Conservation (phyloP, 2,329 filamentous ascomycete genomes). For the Aspergillus sergii region DNA sequence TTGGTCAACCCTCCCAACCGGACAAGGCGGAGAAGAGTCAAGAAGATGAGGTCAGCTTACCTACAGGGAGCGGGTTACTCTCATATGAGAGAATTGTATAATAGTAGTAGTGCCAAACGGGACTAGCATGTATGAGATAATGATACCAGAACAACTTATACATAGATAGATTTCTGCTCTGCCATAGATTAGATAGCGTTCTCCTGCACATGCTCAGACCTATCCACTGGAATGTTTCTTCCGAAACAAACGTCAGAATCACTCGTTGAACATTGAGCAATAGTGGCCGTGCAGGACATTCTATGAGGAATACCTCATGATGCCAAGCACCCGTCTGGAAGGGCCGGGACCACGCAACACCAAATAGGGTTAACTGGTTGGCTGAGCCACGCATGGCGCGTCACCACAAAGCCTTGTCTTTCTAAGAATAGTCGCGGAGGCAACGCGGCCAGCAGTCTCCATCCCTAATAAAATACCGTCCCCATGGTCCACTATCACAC, state of each 20-base stretch:
- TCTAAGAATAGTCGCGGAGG: constrained; percentile 21
- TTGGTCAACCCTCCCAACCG: constrained; percentile 28
- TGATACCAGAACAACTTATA: neutral
- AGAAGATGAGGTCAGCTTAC: neutral
- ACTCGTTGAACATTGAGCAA: no score
- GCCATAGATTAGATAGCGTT: neutral
- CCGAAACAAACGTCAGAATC: neutral
- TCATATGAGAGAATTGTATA: neutral
- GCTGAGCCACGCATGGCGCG: constrained; percentile 6
- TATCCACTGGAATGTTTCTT: neutral
- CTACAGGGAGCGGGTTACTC: neutral
- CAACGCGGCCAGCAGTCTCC: constrained; percentile 16
- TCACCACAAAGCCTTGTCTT: constrained; percentile 1
- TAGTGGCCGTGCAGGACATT: neutral
- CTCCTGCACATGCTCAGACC: neutral
- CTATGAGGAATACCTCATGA: neutral
- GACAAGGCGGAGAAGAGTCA: neutral
- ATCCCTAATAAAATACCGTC: neutral
- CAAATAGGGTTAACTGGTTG: neutral
- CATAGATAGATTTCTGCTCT: neutral
- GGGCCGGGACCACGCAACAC: neutral
- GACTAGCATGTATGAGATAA: neutral
- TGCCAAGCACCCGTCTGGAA: constrained; percentile 6
- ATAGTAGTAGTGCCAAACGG: neutral
- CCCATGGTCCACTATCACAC: constrained; percentile 3